Evolutionary conservation across 2,329 filamentous ascomycete species (phyloP), one percentile per base, ranked within the genome.

Genomic region (Emmonsiellopsis sp.): DNA sequence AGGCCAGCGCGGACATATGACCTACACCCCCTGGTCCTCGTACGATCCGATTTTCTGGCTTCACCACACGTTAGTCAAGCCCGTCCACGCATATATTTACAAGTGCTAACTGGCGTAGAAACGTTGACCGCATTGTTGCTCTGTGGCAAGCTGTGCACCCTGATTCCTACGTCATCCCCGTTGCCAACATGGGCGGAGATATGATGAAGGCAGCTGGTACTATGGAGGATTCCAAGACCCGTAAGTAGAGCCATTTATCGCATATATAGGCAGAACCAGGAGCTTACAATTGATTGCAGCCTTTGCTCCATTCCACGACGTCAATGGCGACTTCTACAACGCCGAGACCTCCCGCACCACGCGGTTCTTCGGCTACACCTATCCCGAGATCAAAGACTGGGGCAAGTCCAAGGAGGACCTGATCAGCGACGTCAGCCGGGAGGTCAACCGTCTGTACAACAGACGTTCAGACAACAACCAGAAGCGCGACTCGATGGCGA

Each of bases 41-140:
- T 94, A 89, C 64, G 89, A 94, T 63, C 88, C 88, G 0, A 72
- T 88, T 10, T 91, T 92, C 69, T 87, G 85, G 70, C 70, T 92
- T 7, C 87, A 92, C 62, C 88, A 92, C 62, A 62, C 68, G 72
- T 74, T 58, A 55, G 70, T 61, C 11, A 34, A 34, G 16, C 15
- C 10, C 26, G 3, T 16, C 13, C 9, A 16, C 11, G 31, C 20
- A 7, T 20, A 2, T 20, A 47, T 26, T 7, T 26, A 15, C 31
- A 1, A 16, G 3, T 30, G 11, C 16, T 15, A 41, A 50, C 38
- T 49, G 13, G 13, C 50, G 26, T 54, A 73, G 76, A 57, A 90
- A 87, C 68, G 79, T 89, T 7, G 89, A 94, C 63, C 81, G 89
- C 2, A 69, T 87, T 31, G 81, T 89, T 57, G 81, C 87, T 34